Percentiles rank a stretch among this genome's conserved stretches.
These are phyloP conservation scores for Lathyrus oleraceus DNA, from an alignment of 306 rosid genomes.

Conservation along the genomic window DNA sequence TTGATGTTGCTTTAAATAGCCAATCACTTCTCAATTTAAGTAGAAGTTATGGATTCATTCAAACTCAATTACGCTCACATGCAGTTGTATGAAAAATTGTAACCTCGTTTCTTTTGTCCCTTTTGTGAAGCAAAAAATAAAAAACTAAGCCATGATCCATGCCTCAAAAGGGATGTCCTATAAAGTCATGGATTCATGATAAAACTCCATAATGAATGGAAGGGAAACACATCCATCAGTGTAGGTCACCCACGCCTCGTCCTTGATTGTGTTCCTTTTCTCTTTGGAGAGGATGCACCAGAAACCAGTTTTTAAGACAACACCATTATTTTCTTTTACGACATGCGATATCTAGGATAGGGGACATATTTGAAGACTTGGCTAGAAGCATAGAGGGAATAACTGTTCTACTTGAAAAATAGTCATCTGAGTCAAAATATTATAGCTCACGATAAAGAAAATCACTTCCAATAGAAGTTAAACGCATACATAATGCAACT, in stretches of 20 bases:
- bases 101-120: neutral
- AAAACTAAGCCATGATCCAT: neutral
- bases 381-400: neutral
- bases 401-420: neutral
- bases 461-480: neutral
- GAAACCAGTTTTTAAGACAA: neutral
- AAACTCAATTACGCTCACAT: neutral
- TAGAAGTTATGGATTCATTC: conserved; percentile 9
- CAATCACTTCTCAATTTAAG: neutral
- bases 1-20: neutral
- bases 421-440: neutral
- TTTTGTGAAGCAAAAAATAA: neutral
- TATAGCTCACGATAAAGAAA: neutral
- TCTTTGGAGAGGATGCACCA: conserved; percentile 1
- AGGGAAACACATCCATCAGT: neutral
- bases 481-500: neutral
- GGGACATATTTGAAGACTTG: neutral
- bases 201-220: neutral
- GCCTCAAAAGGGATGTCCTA: neutral
- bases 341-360: neutral
- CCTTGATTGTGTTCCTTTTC: neutral
- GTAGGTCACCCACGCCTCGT: neutral
- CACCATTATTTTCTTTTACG: neutral
- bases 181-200: neutral
- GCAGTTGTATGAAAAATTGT: neutral